These are phyloP conservation scores for Penicillium parvum DNA, from an alignment of 495 filamentous ascomycete species.

Conservation along the genomic window DNA sequence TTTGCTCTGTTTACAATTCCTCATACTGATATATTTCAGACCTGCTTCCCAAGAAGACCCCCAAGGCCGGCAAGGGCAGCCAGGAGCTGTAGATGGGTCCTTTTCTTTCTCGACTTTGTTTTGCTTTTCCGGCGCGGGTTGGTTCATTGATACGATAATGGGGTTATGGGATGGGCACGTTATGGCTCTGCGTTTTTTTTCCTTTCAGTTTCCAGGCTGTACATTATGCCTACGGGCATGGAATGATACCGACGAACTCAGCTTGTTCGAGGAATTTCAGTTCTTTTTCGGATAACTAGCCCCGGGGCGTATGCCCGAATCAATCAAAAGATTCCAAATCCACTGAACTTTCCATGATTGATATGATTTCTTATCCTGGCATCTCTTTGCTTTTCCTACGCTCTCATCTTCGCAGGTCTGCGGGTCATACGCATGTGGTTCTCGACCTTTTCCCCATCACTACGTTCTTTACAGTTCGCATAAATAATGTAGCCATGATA, in stretches of 20 bases:
- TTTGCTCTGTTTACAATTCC: neutral
- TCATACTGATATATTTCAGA: conserved; percentile 53
- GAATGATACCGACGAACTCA: conserved; percentile 43
- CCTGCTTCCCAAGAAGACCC: conserved; percentile 96
- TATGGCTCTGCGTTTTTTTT: conserved; percentile 71
- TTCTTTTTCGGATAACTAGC: conserved; percentile 29
- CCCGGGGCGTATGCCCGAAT: conserved; percentile 16
- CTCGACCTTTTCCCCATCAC: too few species aligned
- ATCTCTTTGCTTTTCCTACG: too few species aligned
- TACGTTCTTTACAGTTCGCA: neutral
- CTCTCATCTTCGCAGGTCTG: too few species aligned
- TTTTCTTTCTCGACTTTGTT: conserved; percentile 48
- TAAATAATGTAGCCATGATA: too few species aligned
- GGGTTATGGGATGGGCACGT: conserved; percentile 78
- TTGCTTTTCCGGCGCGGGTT: conserved; percentile 54
- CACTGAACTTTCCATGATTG: conserved; percentile 6
- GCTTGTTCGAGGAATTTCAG: conserved; percentile 31
- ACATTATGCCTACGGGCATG: conserved; percentile 85
- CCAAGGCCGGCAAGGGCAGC: conserved; percentile 87
- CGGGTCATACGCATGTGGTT: too few species aligned
- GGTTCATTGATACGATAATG: conserved; percentile 80
- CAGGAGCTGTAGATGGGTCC: conserved; percentile 76
- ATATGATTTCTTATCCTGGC: too few species aligned
- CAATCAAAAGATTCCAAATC: conserved; percentile 31
- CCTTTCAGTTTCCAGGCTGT: conserved; percentile 77